phyloP scores from a whole-genome alignment of 768 basidiomycete genomes.

The Rhodosporidiobolus odoratus region DNA sequence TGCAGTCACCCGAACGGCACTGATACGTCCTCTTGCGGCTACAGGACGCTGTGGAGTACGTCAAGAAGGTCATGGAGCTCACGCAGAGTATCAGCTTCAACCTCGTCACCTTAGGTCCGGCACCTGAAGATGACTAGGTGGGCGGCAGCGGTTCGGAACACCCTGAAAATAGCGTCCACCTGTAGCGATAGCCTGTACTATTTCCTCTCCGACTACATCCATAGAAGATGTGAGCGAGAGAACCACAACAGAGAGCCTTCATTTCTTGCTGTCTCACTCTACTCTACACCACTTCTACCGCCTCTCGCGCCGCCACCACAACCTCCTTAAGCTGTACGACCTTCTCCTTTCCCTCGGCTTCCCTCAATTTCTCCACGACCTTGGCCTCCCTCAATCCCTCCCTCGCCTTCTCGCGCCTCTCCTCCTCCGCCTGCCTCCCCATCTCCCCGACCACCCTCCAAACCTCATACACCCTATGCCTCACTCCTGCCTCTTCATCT shows the following conservation, averaged over 20 bases:
- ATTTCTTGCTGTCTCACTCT: no score
- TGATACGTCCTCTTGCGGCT: background rate
- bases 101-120: constrained; percentile 58
- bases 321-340: background rate
- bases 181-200: no score
- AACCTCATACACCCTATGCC: constrained; percentile 21
- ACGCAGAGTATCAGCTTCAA: constrained; percentile 60
- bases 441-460: constrained; percentile 20
- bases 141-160: no score
- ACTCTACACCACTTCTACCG: background rate
- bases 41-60: constrained; percentile 62
- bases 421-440: background rate
- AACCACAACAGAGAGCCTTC: no score
- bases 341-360: background rate
- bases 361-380: background rate
- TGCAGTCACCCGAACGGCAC: no score
- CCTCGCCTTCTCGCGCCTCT: background rate
- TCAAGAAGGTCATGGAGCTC: constrained; percentile 56
- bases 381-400: background rate
- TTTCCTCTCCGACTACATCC: no score
- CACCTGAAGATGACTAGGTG: constrained; percentile 37
- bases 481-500: constrained; percentile 24
- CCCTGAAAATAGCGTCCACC: no score
- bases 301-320: background rate
- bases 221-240: no score